Evolutionary conservation across 306 rosid species (phyloP).

Genomic region (Fragaria nilgerrensis): DNA sequence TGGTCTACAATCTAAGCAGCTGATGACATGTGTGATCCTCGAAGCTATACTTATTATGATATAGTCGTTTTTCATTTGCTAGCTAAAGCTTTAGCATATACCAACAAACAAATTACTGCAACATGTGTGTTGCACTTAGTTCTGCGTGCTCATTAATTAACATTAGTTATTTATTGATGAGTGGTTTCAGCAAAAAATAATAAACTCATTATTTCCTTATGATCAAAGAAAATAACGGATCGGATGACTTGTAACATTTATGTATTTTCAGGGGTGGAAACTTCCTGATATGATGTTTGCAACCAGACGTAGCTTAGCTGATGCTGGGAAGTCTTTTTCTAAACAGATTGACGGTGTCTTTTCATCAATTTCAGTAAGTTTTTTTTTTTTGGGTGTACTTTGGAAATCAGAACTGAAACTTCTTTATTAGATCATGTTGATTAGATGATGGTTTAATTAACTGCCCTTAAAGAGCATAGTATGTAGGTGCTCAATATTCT

Average conservation of each 20-base stretch:
- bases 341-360: slow-evolving; percentile 74
- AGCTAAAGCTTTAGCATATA: neutral
- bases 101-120: neutral
- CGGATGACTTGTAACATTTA: neutral
- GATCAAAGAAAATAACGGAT: neutral
- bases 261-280: slow-evolving; percentile 75
- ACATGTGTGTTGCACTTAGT: neutral
- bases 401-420: neutral
- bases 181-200: neutral
- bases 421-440: neutral
- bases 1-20: neutral
- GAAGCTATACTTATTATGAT: neutral
- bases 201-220: neutral
- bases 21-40: neutral
- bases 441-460: neutral
- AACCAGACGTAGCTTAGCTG: slow-evolving; percentile 76
- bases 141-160: neutral
- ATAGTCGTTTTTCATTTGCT: neutral
- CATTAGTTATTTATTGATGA: neutral
- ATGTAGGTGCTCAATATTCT: neutral
- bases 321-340: slow-evolving; percentile 71
- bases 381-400: neutral
- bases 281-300: slow-evolving; percentile 98
- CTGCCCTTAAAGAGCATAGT: neutral
- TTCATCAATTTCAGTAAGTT: slow-evolving; percentile 62